These are phyloP conservation scores for Rubroboletus satanas DNA, from an alignment of 768 basidiomycete species.

Conservation along the genomic window DNA sequence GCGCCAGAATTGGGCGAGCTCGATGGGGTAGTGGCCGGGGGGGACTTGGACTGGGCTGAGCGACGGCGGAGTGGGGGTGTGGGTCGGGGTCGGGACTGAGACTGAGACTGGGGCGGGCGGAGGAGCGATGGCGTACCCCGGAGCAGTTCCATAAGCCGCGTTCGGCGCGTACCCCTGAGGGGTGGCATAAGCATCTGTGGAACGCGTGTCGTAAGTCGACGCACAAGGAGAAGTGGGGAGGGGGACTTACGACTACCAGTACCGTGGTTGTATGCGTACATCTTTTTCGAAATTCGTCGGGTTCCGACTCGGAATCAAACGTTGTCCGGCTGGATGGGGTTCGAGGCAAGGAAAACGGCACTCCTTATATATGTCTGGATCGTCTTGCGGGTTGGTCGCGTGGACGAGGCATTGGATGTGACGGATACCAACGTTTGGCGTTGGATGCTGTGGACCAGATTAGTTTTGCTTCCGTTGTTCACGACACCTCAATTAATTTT, in stretches of 20 bases:
- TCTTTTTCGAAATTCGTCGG: not conserved
- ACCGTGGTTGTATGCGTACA: slow-evolving; percentile 5
- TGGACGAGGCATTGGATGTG: slow-evolving; percentile 3
- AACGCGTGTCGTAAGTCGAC: not conserved
- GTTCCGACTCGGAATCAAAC: not conserved
- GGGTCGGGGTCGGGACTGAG: not conserved
- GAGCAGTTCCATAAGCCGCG: not conserved
- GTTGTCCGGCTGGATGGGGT: not conserved
- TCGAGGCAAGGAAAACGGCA: not conserved
- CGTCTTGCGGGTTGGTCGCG: not conserved
- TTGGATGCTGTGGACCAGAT: slow-evolving; percentile 1
- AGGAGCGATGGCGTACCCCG: not conserved
- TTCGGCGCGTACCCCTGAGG: not conserved
- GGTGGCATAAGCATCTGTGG: not conserved
- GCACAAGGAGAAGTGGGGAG: not conserved
- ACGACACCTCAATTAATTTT: slow-evolving; percentile 7
- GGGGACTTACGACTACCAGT: slow-evolving; percentile 2
- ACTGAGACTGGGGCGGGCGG: not conserved
- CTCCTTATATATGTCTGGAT: slow-evolving; percentile 8
- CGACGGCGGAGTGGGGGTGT: slow-evolving; percentile 1
- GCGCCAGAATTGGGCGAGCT: slow-evolving; percentile 31
- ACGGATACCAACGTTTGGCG: not conserved
- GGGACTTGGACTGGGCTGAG: slow-evolving; percentile 17
- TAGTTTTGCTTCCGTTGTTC: slow-evolving; percentile 5
- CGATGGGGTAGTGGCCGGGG: slow-evolving; percentile 18